Percentiles rank a stretch among this genome's conserved stretches.
These are phyloP conservation scores for Bipolaris bicolor DNA, from an alignment of 2,329 filamentous ascomycete genomes.

Conservation along the genomic window DNA sequence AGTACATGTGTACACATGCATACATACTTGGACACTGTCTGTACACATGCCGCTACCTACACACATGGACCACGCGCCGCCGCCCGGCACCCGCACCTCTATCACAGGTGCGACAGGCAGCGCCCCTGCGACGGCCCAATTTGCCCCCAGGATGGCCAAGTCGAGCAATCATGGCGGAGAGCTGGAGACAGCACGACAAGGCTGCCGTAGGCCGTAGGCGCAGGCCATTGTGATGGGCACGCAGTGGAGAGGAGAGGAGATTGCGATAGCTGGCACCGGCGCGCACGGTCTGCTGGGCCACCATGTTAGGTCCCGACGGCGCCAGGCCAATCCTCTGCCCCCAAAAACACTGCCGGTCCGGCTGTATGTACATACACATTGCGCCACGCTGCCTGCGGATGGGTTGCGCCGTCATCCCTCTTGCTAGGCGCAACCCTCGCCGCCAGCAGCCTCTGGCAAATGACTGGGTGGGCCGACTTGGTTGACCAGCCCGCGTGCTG, in stretches of 20 bases:
- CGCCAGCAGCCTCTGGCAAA: constrained; percentile 2
- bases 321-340: constrained; percentile 2
- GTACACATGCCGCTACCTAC: too few species aligned
- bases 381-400: neutral
- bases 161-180: constrained; percentile 2
- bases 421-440: too few species aligned
- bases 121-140: neutral
- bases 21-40: too few species aligned
- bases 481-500: too few species aligned
- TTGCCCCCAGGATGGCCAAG: neutral
- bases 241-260: constrained; percentile 2
- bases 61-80: too few species aligned
- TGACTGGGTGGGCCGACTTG: neutral
- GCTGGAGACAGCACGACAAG: constrained; percentile 1
- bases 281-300: constrained; percentile 5
- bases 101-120: too few species aligned
- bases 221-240: constrained; percentile 11
- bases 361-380: neutral
- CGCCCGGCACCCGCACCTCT: too few species aligned
- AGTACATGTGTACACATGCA: too few species aligned
- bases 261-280: constrained; percentile 8
- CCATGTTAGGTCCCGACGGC: constrained; percentile 4
- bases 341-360: constrained; percentile 8
- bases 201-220: constrained; percentile 10
- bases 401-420: constrained; percentile 9